Percentiles rank a stretch among this genome's conserved stretches.
phyloP scores from a whole-genome alignment of 2,329 filamentous ascomycete species.

The Talaromyces piceae region DNA sequence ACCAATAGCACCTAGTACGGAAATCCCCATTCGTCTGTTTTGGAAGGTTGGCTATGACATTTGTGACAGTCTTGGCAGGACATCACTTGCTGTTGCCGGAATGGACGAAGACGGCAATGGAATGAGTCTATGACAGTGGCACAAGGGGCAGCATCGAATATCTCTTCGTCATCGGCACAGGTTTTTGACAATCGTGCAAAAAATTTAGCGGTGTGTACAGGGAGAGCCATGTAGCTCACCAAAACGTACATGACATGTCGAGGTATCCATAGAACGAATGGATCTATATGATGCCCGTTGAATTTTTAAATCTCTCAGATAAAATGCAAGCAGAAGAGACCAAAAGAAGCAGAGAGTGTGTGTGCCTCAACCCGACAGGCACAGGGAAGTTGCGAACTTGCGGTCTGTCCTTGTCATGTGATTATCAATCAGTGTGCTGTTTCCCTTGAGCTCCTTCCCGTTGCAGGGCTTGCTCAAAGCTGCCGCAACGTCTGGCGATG shows the following conservation, averaged over 20 bases:
- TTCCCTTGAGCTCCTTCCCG: not conserved
- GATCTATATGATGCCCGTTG: too few species aligned
- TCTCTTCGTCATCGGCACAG: too few species aligned
- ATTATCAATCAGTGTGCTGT: not conserved
- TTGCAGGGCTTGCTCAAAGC: not conserved
- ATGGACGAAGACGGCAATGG: not conserved
- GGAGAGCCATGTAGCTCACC: too few species aligned
- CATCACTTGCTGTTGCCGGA: not conserved
- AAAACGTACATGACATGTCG: too few species aligned
- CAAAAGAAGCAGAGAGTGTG: not conserved
- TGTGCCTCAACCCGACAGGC: too few species aligned
- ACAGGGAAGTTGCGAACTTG: not conserved
- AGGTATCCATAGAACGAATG: too few species aligned
- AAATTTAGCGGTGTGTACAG: too few species aligned
- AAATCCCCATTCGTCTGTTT: not conserved
- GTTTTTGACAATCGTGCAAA: too few species aligned
- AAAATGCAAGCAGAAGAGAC: too few species aligned
- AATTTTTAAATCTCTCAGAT: too few species aligned
- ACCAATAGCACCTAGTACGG: not conserved
- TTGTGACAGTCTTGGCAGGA: not conserved
- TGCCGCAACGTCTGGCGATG: not conserved
- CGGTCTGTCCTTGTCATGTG: not conserved
- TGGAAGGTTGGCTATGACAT: not conserved
- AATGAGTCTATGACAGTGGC: not conserved
- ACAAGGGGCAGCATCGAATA: too few species aligned